phyloP scores from a whole-genome alignment of 2,329 filamentous ascomycete genomes.

The Trichoderma arundinaceum region DNA sequence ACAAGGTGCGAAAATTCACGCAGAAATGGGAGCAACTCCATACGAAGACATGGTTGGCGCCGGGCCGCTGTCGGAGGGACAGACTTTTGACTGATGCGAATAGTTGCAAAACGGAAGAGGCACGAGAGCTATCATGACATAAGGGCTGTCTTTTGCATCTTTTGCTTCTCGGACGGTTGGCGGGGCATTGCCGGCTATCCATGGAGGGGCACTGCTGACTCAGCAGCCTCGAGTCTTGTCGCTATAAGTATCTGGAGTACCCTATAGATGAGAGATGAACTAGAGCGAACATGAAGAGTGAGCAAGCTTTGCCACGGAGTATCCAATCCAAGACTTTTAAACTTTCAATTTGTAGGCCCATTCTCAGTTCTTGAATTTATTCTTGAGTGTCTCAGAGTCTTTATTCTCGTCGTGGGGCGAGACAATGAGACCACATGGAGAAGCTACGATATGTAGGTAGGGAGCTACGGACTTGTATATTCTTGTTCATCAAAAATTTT shows the following conservation, averaged over 20 bases:
- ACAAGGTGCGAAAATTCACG: not conserved
- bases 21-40: not conserved
- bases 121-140: not conserved
- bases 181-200: slow-evolving; percentile 23
- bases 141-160: slow-evolving; percentile 9
- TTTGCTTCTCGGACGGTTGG: slow-evolving; percentile 18
- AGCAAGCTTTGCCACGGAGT: too few relatives aligned
- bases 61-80: slow-evolving; percentile 14
- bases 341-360: too few relatives aligned
- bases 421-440: too few relatives aligned
- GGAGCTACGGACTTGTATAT: too few relatives aligned
- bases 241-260: not conserved
- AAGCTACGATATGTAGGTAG: too few relatives aligned
- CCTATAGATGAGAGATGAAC: not conserved
- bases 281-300: too few relatives aligned
- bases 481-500: too few relatives aligned
- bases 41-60: slow-evolving; percentile 28
- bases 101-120: not conserved
- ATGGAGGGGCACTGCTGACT: slow-evolving; percentile 23
- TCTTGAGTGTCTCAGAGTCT: too few relatives aligned
- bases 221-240: not conserved
- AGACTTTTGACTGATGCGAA: not conserved
- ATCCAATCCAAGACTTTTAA: too few relatives aligned
- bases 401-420: too few relatives aligned
- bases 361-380: too few relatives aligned